phyloP scores from a whole-genome alignment of 257 asterid genomes.

The Nicotiana attenuata region DNA sequence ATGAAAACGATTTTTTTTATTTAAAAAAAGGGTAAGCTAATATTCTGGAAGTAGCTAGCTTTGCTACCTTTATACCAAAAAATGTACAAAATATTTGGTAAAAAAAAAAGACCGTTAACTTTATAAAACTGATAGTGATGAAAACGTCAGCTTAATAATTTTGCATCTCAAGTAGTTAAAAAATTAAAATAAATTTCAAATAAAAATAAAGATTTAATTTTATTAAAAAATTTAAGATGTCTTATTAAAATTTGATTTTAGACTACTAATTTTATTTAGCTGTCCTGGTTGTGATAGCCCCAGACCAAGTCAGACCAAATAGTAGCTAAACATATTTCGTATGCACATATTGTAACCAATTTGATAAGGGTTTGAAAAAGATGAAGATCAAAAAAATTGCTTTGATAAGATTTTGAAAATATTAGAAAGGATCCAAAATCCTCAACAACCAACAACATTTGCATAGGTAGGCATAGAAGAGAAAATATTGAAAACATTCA shows the following conservation, averaged over 20 bases:
- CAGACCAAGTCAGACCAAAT: not conserved
- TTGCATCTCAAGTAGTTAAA: too few relatives aligned
- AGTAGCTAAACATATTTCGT: not conserved
- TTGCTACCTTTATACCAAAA: not conserved
- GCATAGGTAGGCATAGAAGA: not conserved
- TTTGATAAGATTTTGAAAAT: not conserved
- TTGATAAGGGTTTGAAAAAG: not conserved
- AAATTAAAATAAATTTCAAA: too few relatives aligned
- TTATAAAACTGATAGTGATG: too few relatives aligned
- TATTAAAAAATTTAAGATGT: too few relatives aligned
- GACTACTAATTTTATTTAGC: not conserved
- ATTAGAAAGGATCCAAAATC: not conserved
- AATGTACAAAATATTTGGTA: too few relatives aligned
- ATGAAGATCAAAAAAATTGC: not conserved
- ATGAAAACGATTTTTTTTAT: not conserved
- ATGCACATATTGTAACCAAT: not conserved
- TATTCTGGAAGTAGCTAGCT: not conserved
- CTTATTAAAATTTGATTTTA: not conserved
- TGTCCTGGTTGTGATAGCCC: not conserved
- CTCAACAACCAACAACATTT: slow-evolving; percentile 1
- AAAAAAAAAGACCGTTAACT: too few relatives aligned
- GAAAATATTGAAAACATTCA: not conserved
- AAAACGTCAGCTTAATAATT: too few relatives aligned
- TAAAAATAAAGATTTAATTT: too few relatives aligned
- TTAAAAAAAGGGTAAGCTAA: not conserved